phyloP scores from a whole-genome alignment of 2,329 filamentous ascomycete genomes.

The Claviceps lovelessii region DNA sequence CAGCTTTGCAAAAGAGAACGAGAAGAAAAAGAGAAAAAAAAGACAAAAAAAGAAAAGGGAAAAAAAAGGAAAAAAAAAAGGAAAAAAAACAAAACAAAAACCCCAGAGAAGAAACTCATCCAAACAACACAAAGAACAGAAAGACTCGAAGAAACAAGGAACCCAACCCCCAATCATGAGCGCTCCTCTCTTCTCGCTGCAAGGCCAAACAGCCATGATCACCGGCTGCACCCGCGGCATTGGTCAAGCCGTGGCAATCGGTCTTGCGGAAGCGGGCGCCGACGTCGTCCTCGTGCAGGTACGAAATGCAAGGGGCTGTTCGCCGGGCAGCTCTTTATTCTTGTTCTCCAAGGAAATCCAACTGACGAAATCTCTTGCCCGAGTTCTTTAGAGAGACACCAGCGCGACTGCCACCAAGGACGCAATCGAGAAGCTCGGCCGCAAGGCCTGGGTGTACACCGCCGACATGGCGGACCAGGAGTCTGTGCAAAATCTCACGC shows the following conservation, averaged over 20 bases:
- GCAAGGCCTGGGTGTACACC: conserved; percentile 52
- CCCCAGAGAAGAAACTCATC: no score
- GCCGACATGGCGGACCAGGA: conserved; percentile 51
- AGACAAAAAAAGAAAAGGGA: background rate
- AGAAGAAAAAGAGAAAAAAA: background rate
- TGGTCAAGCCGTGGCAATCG: conserved; percentile 41
- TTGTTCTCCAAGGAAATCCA: background rate
- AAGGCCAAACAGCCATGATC: conserved; percentile 41
- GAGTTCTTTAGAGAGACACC: conserved; percentile 24
- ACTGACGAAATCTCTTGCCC: background rate
- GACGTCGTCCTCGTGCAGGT: conserved; percentile 43
- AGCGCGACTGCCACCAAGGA: conserved; percentile 38
- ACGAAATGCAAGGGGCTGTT: background rate
- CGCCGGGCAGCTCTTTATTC: no score
- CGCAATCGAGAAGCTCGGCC: conserved; percentile 49
- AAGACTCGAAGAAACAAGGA: no score
- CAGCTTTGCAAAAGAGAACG: background rate
- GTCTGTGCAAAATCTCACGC: conserved; percentile 46
- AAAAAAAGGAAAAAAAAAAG: background rate
- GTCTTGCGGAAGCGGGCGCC: conserved; percentile 43
- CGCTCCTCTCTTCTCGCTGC: conserved; percentile 34
- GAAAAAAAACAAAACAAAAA: background rate
- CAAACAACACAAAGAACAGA: no score
- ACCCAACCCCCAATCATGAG: background rate
- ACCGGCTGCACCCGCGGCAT: conserved; percentile 46